Percentiles rank a stretch among this genome's conserved stretches.
These are phyloP conservation scores for Zygoascus meyerae DNA, from an alignment of 1,139 yeast genomes.

Conservation along the genomic window DNA sequence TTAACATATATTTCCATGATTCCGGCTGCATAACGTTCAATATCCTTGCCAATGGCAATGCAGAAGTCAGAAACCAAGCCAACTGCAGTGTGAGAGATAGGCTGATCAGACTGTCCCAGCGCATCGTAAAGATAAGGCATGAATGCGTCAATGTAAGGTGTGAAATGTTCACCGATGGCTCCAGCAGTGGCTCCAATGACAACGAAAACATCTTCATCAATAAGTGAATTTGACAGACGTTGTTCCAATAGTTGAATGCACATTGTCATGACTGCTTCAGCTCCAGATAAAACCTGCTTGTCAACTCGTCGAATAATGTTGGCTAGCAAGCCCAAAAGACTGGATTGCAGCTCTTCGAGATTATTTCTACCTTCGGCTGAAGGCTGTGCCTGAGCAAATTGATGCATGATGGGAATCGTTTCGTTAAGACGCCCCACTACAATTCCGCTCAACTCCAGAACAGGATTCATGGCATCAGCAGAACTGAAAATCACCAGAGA, in stretches of 20 bases:
- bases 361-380: conserved; percentile 62
- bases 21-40: conserved; percentile 68
- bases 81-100: conserved; percentile 81
- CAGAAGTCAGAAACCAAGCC: conserved; percentile 96
- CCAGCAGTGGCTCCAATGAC: conserved; percentile 87
- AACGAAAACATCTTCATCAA: conserved; percentile 91
- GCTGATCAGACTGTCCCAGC: conserved; percentile 73
- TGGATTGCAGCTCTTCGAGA: conserved; percentile 84
- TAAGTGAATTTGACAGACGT: conserved; percentile 60
- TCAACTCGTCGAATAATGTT: conserved; percentile 83
- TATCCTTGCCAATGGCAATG: conserved; percentile 74
- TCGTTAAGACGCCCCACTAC: conserved; percentile 66
- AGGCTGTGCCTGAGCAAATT: conserved; percentile 25
- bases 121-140: conserved; percentile 71
- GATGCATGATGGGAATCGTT: conserved; percentile 52
- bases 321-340: conserved; percentile 79
- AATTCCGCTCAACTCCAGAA: conserved; percentile 69
- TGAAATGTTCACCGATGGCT: conserved; percentile 64
- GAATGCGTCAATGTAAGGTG: conserved; percentile 72
- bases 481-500: conserved; percentile 74
- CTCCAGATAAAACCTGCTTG: conserved; percentile 54
- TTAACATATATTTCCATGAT: conserved; percentile 79
- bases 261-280: conserved; percentile 81
- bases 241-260: conserved; percentile 63
- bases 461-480: conserved; percentile 59